Base-by-base conservation (phyloP, 805 yeast species). In the Schwanniomyces vanrijiae region DNA sequence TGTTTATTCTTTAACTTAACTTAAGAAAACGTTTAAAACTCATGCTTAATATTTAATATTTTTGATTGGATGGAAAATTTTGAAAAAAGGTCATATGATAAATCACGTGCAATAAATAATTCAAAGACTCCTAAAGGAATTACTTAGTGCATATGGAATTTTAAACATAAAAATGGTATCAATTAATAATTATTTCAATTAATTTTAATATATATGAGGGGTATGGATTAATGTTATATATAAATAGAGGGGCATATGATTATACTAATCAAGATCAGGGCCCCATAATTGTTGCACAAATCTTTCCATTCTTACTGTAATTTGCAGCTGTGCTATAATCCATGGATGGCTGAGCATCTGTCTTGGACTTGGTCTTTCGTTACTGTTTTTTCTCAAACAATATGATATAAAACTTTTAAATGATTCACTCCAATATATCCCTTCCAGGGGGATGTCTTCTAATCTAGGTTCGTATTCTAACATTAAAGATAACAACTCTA, bases 331-430 rank as follows among this genome's bases (percentile, higher is more conserved):
- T 1, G 90, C 89, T 14, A 80, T 68, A 46, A 90, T 75, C 99
- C 99, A 94, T 2, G 97, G 97, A 71, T 94, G 99, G 44, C 74
- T 77, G 40, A 94, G 75, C 92, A 94, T 88, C 62, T 94, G 97
- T 56, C 94, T 76, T 7, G 99, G 99, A 42, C 91, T 82, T 9
- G 98, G 97, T 47, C 99, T 73, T 52, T 84, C 84, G 25, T 73
- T 77, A 37, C 89, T 82, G 51, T 89, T 88, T 58, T 90, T 92
- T 52, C 81, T 88, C 49, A 94, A 71, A 59, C 96, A 89, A 56
- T 85, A 86, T 43, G 80, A 80, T 37, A 94, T 75, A 55, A 94
- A 94, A 48, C 85, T 88, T 60, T 89, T 84, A 66, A 94, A 90
- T 11, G 92, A 78, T 14, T 79, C 80, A 5, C 90, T 76, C 99